Conservation (phyloP, 352 stramenopile genomes). For the Globisporangium recalcitrans region DNA sequence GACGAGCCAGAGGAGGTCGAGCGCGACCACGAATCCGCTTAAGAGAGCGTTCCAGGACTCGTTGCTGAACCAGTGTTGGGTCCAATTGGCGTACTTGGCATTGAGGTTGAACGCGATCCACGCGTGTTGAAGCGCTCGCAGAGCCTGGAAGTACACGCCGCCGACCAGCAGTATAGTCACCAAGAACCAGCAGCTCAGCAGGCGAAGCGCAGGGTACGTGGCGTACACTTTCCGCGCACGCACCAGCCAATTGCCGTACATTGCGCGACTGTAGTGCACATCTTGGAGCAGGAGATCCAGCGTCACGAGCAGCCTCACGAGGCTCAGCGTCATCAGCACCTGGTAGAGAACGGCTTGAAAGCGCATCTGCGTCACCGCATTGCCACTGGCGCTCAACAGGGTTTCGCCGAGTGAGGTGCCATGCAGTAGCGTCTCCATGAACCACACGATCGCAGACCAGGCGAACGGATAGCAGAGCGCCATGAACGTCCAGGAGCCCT, state of each 20-base stretch:
- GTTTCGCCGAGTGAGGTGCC: conserved; percentile 13
- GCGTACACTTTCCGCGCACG: conserved; percentile 22
- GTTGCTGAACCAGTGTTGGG: conserved; percentile 29
- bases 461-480: conserved; percentile 27
- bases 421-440: conserved; percentile 10
- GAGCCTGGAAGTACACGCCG: conserved; percentile 25
- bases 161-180: conserved; percentile 19
- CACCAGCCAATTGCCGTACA: conserved; percentile 30
- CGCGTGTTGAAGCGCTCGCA: conserved; percentile 19
- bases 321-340: conserved; percentile 32
- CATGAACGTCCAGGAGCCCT: conserved; percentile 59
- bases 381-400: conserved; percentile 14
- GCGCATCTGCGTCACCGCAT: conserved; percentile 24
- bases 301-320: conserved; percentile 35
- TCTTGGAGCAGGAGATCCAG: conserved; percentile 46
- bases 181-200: conserved; percentile 24
- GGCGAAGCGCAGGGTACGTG: conserved; percentile 19
- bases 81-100: background rate
- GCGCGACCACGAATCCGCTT: conserved; percentile 25
- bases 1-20: conserved; percentile 48
- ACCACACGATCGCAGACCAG: conserved; percentile 24
- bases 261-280: conserved; percentile 15
- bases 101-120: conserved; percentile 25
- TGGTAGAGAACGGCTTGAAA: conserved; percentile 31
- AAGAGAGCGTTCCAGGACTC: conserved; percentile 35